Evolutionary conservation across 139 green algal genomes (phyloP), one percentile per base, ranked within the genome.

Genomic region (Auxenochlorella pyrenoidosa): DNA sequence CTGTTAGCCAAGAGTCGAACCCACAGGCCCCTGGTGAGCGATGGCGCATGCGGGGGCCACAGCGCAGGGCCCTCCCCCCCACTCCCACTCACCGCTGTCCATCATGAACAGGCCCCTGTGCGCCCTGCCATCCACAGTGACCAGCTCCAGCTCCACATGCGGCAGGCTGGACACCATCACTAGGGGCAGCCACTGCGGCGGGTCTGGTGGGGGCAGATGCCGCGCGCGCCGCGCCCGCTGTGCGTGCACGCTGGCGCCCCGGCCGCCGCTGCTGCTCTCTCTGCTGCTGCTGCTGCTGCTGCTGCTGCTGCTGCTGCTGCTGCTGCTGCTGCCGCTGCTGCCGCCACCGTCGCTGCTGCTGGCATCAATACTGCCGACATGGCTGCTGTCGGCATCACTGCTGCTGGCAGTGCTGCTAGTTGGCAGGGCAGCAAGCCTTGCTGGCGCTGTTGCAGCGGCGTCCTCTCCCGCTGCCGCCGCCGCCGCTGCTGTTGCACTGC

Each of bases 91-190:
- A 76, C 80, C 80, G 28, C 36, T 60, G n/a, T 85, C 80, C 22
- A 85, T 38, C 80, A 85, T 85, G 63, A 85, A 85, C 0, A 85
- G 80, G 13, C 80, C 80, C 0, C 16, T 75, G 63, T 85, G 80
- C 28, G 40, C 28, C 34, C 15, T 63, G 22, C 63, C 60, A 19
- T 34, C 60, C 12, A 30, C 30, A 3, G 30, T 76, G 34, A 76
- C 40, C 3, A 85, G 80, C 80, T 85, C 60, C 80, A 85, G 41
- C 80, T 85, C 80, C 0, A 85, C 32, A 30, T 85, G 80, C 0
- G 63, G 60, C 80, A 85, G 63, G 58, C 80, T 71, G 5, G 59
- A 70, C 30, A 85, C 80, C 40, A 77, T 85, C 5, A 85, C 80
- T 18, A 85, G 63, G 36, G 59, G 80, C 40, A 84, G 58, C 79